Conservation (phyloP, 352 stramenopile species). For the Phytophthora chlamydospora region DNA sequence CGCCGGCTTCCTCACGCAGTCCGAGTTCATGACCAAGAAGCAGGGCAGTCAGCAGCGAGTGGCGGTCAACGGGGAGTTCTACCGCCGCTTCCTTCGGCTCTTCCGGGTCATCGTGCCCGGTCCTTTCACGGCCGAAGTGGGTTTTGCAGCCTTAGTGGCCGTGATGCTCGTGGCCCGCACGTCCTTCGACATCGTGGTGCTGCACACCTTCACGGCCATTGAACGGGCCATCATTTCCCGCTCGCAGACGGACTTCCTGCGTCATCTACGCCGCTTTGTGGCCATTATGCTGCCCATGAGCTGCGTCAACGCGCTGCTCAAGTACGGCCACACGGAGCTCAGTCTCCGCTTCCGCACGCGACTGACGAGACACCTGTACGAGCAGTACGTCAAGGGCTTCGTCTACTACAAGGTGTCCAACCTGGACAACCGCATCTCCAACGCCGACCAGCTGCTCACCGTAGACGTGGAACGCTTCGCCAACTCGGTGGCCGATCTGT, state of each 20-base stretch:
- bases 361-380: slow-evolving; percentile 83
- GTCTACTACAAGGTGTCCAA: slow-evolving; percentile 93
- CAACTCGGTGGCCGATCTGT: slow-evolving; percentile 86
- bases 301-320: slow-evolving; percentile 83
- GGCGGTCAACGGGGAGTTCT: slow-evolving; percentile 77
- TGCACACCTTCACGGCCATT: slow-evolving; percentile 80
- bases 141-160: slow-evolving; percentile 68
- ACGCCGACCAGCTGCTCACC: slow-evolving; percentile 88
- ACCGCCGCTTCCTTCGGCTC: slow-evolving; percentile 62
- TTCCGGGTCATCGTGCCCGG: slow-evolving; percentile 79
- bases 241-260: slow-evolving; percentile 66
- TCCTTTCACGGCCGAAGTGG: slow-evolving; percentile 71
- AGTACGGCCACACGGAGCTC: slow-evolving; percentile 83
- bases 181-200: slow-evolving; percentile 80
- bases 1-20: slow-evolving; percentile 53
- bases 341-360: slow-evolving; percentile 84
- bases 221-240: slow-evolving; percentile 79
- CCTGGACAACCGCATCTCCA: slow-evolving; percentile 87
- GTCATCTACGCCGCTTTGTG: slow-evolving; percentile 76
- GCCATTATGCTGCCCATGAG: slow-evolving; percentile 79
- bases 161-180: slow-evolving; percentile 67
- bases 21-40: slow-evolving; percentile 82
- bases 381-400: slow-evolving; percentile 87
- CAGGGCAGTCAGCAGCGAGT: slow-evolving; percentile 68
- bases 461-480: slow-evolving; percentile 88